phyloP scores from a whole-genome alignment of 139 green algal species.

The Picochlorum sp. region DNA sequence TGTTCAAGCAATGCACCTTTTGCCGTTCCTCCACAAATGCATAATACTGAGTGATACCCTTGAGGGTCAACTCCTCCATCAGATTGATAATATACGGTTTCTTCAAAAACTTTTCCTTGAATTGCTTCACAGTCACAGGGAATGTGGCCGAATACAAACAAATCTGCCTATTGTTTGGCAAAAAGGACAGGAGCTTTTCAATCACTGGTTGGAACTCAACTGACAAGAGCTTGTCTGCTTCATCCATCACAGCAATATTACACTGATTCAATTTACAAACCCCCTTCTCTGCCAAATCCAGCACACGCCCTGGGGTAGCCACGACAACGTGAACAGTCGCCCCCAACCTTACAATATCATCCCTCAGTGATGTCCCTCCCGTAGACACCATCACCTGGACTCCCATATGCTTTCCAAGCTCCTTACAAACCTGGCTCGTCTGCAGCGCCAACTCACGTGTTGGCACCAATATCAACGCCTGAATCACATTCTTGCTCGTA shows the following conservation, averaged over 20 bases:
- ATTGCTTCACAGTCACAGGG: conserved; percentile 96
- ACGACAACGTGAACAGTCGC: conserved; percentile 88
- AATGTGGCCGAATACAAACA: conserved; percentile 97
- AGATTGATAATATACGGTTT: conserved; percentile 99
- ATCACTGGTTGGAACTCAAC: conserved; percentile 95
- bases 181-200: conserved; percentile 86
- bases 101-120: conserved; percentile 93
- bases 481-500: conserved; percentile 75
- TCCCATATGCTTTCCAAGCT: conserved; percentile 93
- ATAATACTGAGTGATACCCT: conserved; percentile 94
- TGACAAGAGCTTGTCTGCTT: conserved; percentile 96
- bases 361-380: conserved; percentile 88
- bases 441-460: conserved; percentile 97
- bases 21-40: conserved; percentile 99
- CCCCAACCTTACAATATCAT: conserved; percentile 98
- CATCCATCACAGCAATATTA: conserved; percentile 91
- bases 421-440: conserved; percentile 84
- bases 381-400: conserved; percentile 96
- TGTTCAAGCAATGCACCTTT: conserved; percentile 92
- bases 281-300: conserved; percentile 92
- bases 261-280: conserved; percentile 84
- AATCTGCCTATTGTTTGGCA: conserved; percentile 84
- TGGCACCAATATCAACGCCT: conserved; percentile 94
- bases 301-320: conserved; percentile 92
- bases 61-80: conserved; percentile 99